These are phyloP conservation scores for Torulaspora globosa DNA, from an alignment of 1,139 yeast genomes.

Conservation along the genomic window DNA sequence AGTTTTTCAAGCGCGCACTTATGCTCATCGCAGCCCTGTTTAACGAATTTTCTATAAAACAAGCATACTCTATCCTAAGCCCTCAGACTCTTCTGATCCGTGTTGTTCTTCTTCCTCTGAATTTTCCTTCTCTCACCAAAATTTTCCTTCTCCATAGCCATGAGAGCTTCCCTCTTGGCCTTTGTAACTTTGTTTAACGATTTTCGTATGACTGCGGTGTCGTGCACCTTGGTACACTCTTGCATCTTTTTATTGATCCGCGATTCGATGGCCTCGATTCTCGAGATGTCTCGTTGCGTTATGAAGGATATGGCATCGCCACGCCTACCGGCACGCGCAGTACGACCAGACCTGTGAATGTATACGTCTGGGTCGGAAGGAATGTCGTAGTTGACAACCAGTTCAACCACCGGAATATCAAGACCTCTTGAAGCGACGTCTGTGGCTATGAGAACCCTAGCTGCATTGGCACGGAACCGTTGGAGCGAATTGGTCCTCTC, in stretches of 20 bases:
- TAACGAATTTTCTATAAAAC: background rate
- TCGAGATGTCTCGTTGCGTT: constrained; percentile 76
- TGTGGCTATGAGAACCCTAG: constrained; percentile 85
- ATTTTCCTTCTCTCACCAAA: constrained; percentile 72
- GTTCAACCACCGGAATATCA: constrained; percentile 87
- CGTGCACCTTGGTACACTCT: constrained; percentile 63
- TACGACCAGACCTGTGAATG: constrained; percentile 98
- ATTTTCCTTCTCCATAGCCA: constrained; percentile 90
- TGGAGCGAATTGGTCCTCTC: constrained; percentile 90
- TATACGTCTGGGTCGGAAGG: constrained; percentile 97
- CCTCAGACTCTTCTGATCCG: constrained; percentile 22
- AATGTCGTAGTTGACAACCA: constrained; percentile 85
- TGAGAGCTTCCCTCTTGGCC: constrained; percentile 83
- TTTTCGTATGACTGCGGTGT: constrained; percentile 67
- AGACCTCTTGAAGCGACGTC: constrained; percentile 97
- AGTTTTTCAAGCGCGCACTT: constrained; percentile 6
- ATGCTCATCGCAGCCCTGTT: constrained; percentile 4
- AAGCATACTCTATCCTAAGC: constrained; percentile 1
- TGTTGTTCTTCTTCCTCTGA: constrained; percentile 47
- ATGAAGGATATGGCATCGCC: constrained; percentile 71
- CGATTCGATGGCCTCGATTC: constrained; percentile 82
- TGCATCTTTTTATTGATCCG: constrained; percentile 77
- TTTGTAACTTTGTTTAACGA: constrained; percentile 65
- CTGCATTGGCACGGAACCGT: constrained; percentile 90
- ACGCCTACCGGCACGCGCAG: constrained; percentile 95